phyloP scores from a whole-genome alignment of 2,329 filamentous ascomycete species.

The Talaromyces marneffei region DNA sequence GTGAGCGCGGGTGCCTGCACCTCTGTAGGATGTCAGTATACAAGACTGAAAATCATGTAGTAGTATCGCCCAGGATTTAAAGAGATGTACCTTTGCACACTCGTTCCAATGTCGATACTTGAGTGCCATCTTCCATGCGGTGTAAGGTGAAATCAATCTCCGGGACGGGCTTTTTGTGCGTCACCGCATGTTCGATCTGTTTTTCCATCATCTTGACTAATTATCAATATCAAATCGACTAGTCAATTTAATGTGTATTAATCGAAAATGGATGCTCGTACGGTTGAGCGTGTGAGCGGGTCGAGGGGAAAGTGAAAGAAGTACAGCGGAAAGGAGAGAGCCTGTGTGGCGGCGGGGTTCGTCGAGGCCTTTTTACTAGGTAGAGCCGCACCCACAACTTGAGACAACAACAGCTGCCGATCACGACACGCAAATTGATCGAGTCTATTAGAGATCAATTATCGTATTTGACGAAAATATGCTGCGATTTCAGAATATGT shows the following conservation, averaged over 20 bases:
- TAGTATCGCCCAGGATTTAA: neutral
- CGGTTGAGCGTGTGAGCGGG: neutral
- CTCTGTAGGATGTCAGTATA: slow-evolving; percentile 51
- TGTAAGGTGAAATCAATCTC: slow-evolving; percentile 99
- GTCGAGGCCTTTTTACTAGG: slow-evolving; percentile 3
- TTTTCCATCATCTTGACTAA: slow-evolving; percentile 15
- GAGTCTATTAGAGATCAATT: neutral
- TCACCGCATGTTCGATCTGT: slow-evolving; percentile 75
- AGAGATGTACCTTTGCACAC: slow-evolving; percentile 86
- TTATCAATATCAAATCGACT: neutral
- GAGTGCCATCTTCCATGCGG: slow-evolving; percentile 93
- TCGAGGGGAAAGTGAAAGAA: neutral
- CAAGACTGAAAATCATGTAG: neutral
- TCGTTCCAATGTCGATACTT: slow-evolving; percentile 91
- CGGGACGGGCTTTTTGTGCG: slow-evolving; percentile 88
- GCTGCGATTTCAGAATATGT: neutral
- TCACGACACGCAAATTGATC: slow-evolving; percentile 3
- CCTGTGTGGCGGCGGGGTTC: slow-evolving; percentile 11
- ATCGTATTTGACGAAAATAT: neutral
- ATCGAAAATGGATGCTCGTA: neutral
- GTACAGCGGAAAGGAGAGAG: neutral
- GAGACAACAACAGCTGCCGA: slow-evolving; percentile 1
- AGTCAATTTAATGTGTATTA: neutral
- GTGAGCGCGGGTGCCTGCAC: slow-evolving; percentile 95
- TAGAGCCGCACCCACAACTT: slow-evolving; percentile 6